phyloP scores from a whole-genome alignment of 306 rosid species.

The Malus sylvestris region DNA sequence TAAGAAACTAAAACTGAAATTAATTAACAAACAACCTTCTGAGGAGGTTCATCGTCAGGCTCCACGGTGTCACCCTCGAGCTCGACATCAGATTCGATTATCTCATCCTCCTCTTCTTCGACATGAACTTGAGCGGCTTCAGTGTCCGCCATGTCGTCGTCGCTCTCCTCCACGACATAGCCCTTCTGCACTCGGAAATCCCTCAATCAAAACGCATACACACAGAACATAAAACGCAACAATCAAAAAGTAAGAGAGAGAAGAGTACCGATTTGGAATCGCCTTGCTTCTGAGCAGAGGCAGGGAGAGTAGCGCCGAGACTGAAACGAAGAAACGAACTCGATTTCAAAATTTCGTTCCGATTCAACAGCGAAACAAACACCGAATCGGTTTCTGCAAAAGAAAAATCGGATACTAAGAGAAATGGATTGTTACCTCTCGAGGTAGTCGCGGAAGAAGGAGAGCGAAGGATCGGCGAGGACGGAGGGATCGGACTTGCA shows the following conservation, averaged over 20 bases:
- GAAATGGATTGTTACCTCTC: constrained; percentile 42
- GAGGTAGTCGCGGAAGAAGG: constrained; percentile 86
- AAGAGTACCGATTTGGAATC: constrained; percentile 52
- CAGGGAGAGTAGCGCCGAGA: constrained; percentile 61
- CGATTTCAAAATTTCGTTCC: not conserved
- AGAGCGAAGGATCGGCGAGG: constrained; percentile 73
- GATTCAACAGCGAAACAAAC: not conserved
- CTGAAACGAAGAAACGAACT: constrained; percentile 22
- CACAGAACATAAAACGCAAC: not conserved
- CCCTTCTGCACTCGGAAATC: constrained; percentile 17
- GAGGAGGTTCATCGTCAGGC: constrained; percentile 78
- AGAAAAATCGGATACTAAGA: not conserved
- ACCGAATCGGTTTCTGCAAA: not conserved
- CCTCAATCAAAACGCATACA: not conserved
- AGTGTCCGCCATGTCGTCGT: constrained; percentile 53
- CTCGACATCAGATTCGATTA: constrained; percentile 76
- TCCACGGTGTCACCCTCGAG: constrained; percentile 77
- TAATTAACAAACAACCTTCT: constrained; percentile 40
- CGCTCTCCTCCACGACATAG: constrained; percentile 53
- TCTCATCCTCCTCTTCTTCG: constrained; percentile 68
- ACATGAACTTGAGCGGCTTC: constrained; percentile 28
- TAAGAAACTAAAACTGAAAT: not conserved
- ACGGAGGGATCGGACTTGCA: constrained; percentile 67
- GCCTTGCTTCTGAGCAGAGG: constrained; percentile 23
- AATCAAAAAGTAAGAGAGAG: not conserved